These are phyloP conservation scores for Calendula officinalis DNA, from an alignment of 129 eudicot genomes.

Conservation along the genomic window DNA sequence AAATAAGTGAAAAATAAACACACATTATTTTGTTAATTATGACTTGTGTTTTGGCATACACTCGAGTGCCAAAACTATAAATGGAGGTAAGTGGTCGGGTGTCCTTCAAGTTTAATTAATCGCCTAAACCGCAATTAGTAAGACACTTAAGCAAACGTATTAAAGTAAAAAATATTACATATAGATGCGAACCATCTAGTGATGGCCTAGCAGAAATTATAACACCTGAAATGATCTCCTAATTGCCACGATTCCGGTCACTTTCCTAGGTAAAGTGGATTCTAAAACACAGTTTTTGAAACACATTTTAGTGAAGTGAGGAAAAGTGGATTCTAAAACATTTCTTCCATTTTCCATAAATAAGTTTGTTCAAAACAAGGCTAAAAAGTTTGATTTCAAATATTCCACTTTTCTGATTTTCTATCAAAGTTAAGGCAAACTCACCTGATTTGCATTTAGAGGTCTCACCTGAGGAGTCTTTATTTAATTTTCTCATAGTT, in stretches of 20 bases:
- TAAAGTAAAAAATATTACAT: background rate
- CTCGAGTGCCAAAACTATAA: background rate
- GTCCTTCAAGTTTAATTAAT: background rate
- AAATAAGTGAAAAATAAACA: slow-evolving; percentile 10
- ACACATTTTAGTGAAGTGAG: slow-evolving; percentile 10
- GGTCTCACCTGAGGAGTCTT: background rate
- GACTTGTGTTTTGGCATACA: background rate
- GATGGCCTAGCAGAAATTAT: too few species aligned
- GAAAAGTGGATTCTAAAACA: background rate
- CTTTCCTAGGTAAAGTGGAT: background rate
- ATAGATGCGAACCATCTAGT: background rate
- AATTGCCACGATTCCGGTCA: too few species aligned
- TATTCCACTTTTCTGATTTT: slow-evolving; percentile 4
- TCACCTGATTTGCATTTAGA: slow-evolving; percentile 5
- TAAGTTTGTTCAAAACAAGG: slow-evolving; percentile 4
- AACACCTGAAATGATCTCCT: too few species aligned
- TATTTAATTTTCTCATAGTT: slow-evolving; percentile 12
- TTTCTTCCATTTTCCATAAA: background rate
- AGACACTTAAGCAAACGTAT: background rate
- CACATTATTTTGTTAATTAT: slow-evolving; percentile 10
- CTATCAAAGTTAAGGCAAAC: slow-evolving; percentile 1
- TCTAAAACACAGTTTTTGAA: slow-evolving; percentile 1
- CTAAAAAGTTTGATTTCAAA: background rate
- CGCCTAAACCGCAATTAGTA: slow-evolving; percentile 5
- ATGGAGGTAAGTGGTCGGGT: background rate